Evolutionary conservation across 1,284 basidiomycete species (phyloP).

Genomic region (Cryptococcus floricola): DNA sequence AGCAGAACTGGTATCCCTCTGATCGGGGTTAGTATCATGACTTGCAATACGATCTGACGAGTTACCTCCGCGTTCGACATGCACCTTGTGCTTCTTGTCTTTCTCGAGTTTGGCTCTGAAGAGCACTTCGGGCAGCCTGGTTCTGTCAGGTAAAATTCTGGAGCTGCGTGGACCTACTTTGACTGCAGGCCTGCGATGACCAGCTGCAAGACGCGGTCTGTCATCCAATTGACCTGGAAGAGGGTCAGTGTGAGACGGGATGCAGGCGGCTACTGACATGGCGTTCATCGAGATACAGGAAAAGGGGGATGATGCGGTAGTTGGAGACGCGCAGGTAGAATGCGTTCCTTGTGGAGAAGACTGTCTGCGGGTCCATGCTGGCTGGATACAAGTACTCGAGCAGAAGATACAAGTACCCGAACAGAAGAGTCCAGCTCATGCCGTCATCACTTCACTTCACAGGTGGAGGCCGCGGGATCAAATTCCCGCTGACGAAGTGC

Average conservation of each 20-base stretch:
- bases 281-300: constrained; percentile 46
- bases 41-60: background rate
- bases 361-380: background rate
- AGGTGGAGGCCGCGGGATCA: constrained; percentile 9
- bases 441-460: too few species aligned
- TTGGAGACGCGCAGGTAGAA: constrained; percentile 45
- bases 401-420: background rate
- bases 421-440: background rate
- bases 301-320: constrained; percentile 41
- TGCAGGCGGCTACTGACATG: constrained; percentile 29
- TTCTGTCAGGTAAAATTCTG: background rate
- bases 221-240: constrained; percentile 44
- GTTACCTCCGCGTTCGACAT: constrained; percentile 45
- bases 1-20: constrained; percentile 47
- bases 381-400: background rate
- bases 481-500: constrained; percentile 24
- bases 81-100: constrained; percentile 43
- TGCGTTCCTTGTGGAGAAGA: constrained; percentile 44
- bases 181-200: constrained; percentile 40
- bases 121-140: constrained; percentile 31
- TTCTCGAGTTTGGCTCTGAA: constrained; percentile 13
- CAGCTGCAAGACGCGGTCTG: constrained; percentile 33
- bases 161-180: constrained; percentile 18
- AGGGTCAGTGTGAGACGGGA: background rate
- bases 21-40: background rate